Evolutionary conservation across 2,329 filamentous ascomycete species (phyloP).

Genomic region (Cordyceps cateniannulata): DNA sequence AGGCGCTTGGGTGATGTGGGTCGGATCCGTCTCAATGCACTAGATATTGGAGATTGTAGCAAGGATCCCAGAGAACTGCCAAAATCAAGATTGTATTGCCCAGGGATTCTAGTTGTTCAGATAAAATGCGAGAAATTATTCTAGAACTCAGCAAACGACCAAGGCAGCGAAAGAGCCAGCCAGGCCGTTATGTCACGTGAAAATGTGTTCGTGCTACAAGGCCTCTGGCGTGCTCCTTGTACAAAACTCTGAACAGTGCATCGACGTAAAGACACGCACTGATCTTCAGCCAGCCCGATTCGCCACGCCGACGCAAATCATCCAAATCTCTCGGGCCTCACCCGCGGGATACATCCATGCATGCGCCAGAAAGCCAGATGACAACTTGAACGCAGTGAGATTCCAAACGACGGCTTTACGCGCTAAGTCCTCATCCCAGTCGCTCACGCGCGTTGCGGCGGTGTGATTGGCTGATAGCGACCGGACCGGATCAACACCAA

Average conservation of each 20-base stretch:
- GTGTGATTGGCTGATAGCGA: constrained; percentile 23
- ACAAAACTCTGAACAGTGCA: not conserved
- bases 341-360: not conserved
- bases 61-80: too few relatives aligned
- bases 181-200: constrained; percentile 5
- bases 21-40: not conserved
- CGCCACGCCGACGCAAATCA: not conserved
- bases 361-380: not conserved
- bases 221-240: not conserved
- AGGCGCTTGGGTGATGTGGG: not conserved
- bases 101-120: too few relatives aligned
- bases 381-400: not conserved
- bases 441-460: not conserved
- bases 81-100: too few relatives aligned
- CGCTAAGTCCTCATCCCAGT: constrained; percentile 7
- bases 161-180: not conserved
- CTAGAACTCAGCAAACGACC: too few relatives aligned
- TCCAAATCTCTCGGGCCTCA: not conserved
- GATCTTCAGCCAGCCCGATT: not conserved
- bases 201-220: constrained; percentile 1
- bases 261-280: not conserved
- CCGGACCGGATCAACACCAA: constrained; percentile 35
- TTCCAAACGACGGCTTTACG: not conserved
- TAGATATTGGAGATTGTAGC: not conserved
- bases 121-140: not conserved